Evolutionary conservation across 2,329 filamentous ascomycete species (phyloP), one percentile per base, ranked within the genome.

Genomic region (Dendrostoma leiphaemia): DNA sequence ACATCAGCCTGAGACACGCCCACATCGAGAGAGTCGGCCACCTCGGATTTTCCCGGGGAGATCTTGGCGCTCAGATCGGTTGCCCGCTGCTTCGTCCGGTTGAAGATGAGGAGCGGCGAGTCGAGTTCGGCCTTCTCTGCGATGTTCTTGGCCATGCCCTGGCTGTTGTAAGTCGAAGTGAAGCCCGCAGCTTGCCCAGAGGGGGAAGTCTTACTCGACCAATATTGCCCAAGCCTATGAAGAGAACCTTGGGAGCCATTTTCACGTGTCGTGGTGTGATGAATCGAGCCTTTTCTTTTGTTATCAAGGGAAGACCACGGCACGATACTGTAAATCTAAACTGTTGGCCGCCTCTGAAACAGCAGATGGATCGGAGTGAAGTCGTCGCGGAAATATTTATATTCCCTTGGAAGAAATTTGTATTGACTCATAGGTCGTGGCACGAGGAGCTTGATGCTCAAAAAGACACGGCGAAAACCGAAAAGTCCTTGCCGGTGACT

Each of bases 211-310:
- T 74, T 74, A 88, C 89, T 66, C 86, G 81, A 61, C 90, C 91
- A 84, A 96, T 96, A 69, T 95, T 95, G 49, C 91, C 91, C 48
- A 96, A 80, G 54, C 91, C 91, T 51, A 95, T 84, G 84, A 85
- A 95, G 63, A 90, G 79, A 48, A 94, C 65, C 70, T 81, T 83
- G 54, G 79, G 76, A 40, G 80, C 73, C 82, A 84, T 84, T 6
- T 6, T 57, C 69, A 58, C 24, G 29, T 37, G 6, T 3, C 9
- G 24, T 8, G 23, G 7, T 41, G 8, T 7, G 13, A 26, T 3
- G 23, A 15, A 6, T 26, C 5, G 17, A n/a, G 12, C 17, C 6
- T 12, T 23, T 21, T 37, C 2, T 15, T 3, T 23, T 2, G 28
- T 12, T 35, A 12, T 35, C 8, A 28, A 17, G 24, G n/a, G 6